A percentile compares a stretch with the other conserved stretches of the same genome.
phyloP scores from a whole-genome alignment of 2,329 filamentous ascomycete species.

The Cordyceps tenuipes region DNA sequence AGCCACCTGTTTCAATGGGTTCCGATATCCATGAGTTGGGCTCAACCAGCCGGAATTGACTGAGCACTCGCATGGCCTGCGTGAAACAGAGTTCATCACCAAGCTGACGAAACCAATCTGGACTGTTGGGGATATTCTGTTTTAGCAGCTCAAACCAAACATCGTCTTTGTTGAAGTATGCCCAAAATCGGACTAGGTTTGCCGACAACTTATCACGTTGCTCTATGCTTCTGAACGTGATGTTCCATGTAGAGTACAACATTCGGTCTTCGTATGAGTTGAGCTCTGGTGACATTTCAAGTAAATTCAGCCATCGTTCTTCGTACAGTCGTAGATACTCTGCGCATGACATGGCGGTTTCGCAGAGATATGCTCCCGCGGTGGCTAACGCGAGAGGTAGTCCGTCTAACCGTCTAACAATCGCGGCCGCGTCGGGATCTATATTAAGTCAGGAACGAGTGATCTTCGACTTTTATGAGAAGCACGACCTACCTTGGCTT shows the following conservation, averaged over 20 bases:
- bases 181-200: slow-evolving; percentile 31
- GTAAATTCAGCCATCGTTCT: slow-evolving; percentile 28
- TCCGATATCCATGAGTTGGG: slow-evolving; percentile 12
- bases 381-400: slow-evolving; percentile 38
- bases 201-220: slow-evolving; percentile 20
- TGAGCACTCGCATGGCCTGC: slow-evolving; percentile 21
- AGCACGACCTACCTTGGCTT: neutral
- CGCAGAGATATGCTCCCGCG: slow-evolving; percentile 34
- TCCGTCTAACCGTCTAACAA: slow-evolving; percentile 27
- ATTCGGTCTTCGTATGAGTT: slow-evolving; percentile 22
- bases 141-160: slow-evolving; percentile 34
- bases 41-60: slow-evolving; percentile 21
- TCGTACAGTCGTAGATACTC: slow-evolving; percentile 34
- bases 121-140: neutral
- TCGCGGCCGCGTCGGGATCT: neutral
- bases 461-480: neutral
- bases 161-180: slow-evolving; percentile 35
- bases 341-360: slow-evolving; percentile 26
- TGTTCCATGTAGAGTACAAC: slow-evolving; percentile 30
- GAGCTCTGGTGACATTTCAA: slow-evolving; percentile 21
- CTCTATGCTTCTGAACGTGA: slow-evolving; percentile 30
- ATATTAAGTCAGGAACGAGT: neutral
- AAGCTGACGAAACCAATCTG: slow-evolving; percentile 19
- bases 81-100: slow-evolving; percentile 19
- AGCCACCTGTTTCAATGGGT: slow-evolving; percentile 17